Evolutionary conservation across 2,329 filamentous ascomycete genomes (phyloP), one percentile per base, ranked within the genome.

Genomic region (Volutella citrinella): DNA sequence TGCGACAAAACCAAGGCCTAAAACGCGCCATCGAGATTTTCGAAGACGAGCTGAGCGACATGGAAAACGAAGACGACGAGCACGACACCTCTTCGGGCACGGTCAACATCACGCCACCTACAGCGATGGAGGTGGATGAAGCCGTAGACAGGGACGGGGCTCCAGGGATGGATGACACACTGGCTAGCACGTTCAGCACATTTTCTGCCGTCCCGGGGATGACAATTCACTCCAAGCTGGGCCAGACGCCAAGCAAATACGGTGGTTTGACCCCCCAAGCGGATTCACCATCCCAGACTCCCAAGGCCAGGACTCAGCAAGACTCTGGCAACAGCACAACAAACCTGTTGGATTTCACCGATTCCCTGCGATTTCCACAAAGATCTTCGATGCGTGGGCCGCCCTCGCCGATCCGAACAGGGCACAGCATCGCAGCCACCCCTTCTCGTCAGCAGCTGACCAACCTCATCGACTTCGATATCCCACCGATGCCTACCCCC

Each of bases 401-500:
- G 21, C 37, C 54, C 20, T 59, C 59, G 6, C 55, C 60, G 12
- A 55, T 55, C n/a, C 56, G 50, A 38, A 52, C 56, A 6, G 56
- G 49, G 15, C 46, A 55, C 9, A 54, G 53, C 34, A 39, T 54
- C 2, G 38, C 52, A 11, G 60, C 60, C 6, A 78, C 76, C 1
- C 75, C 76, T 4, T 64, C 67, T 33, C 69, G 68, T 14, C 65
- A 61, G 27, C 65, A 61, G 27, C 80, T 86, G 48, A 72, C 80
- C 20, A 87, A 84, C 52, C 74, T 93, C 26, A 77, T 81, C n/a
- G 73, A 77, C 45, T 72, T 82, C 53, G 93, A 97, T 52, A 84
- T 97, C 9, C 89, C 90, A n/a, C 88, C 91, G 1, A 81, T 89
- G 48, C 89, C 91, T 3, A 97, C 93, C 1, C 93, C 93, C 11